Evolutionary conservation across 805 yeast genomes (phyloP), one percentile per base, ranked within the genome.

Genomic region (Vanderwaltozyma polyspora): DNA sequence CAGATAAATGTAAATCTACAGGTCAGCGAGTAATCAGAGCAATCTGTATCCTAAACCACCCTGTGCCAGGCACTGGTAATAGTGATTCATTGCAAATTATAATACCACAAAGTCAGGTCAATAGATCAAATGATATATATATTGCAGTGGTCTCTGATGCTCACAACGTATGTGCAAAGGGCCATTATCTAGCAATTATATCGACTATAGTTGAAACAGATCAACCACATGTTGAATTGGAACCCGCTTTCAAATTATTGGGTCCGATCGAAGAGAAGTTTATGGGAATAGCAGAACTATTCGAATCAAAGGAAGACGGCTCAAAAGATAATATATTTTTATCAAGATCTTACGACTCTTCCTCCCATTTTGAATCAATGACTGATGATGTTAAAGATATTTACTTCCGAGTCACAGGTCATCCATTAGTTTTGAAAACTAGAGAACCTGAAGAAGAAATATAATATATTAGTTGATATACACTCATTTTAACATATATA

Each of bases 341-440:
- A 38, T 85, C 96, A 25, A 81, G 73, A 63, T 81, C 94, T 39
- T 91, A 86, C 57, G 98, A 91, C 57, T 80, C 97, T 1, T 71
- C 94, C 8, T 85, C 95, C 8, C 98, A 91, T 63, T 91, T 91
- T 57, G 98, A 91, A 62, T 66, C 87, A 28, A 82, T 94, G 49
- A 91, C 98, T 26, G 97, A 91, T 57, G 97, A 91, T 59, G 94
- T 91, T 48, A 86, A 85, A 62, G 95, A 89, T 59, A 71, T 91
- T 35, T 91, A 91, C 60, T 78, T 79, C 60, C 75, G 97, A 59
- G 79, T 91, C 44, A 82, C 82, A 23, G 97, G 97, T 33, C 82
- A 84, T 58, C 95, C 94, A 14, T 71, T 91, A 50, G 93, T 82
- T 17, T 71, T 87, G 46, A 78, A 85, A 64, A 72, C 81, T 57